Conservation (phyloP, 2,329 filamentous ascomycete genomes). For the Ceratocystis ficicola region DNA sequence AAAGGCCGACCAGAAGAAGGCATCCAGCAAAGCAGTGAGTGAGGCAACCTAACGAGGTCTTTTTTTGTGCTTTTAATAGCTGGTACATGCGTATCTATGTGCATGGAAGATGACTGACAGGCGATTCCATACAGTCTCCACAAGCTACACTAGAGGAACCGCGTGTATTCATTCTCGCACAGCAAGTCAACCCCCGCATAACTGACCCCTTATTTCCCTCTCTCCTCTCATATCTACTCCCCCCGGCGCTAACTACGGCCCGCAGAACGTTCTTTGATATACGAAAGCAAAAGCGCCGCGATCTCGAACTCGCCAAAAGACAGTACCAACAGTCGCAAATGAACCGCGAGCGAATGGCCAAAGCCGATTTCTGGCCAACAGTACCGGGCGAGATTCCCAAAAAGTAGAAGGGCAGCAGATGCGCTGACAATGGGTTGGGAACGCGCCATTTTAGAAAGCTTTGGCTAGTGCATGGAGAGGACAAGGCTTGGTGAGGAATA, state of each 20-base stretch:
- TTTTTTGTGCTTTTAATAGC: too few species aligned
- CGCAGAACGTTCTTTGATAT: conserved; percentile 72
- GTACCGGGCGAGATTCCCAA: conserved; percentile 49
- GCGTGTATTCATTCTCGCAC: conserved; percentile 72
- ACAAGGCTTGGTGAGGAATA: neutral
- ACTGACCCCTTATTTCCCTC: neutral
- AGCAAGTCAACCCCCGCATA: conserved; percentile 36
- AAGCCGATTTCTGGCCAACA: conserved; percentile 71
- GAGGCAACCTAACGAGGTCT: neutral
- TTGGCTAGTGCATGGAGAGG: neutral
- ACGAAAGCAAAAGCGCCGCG: conserved; percentile 58
- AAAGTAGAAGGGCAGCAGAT: conserved; percentile 20
- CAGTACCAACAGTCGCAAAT: conserved; percentile 48
- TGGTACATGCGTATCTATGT: neutral
- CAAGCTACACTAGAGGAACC: conserved; percentile 38
- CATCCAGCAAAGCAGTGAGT: neutral
- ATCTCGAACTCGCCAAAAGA: conserved; percentile 44
- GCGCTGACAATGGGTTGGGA: neutral
- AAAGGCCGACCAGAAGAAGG: conserved; percentile 24
- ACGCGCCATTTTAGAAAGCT: neutral
- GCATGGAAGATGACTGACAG: neutral
- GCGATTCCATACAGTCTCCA: conserved; percentile 3
- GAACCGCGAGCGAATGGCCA: conserved; percentile 66
- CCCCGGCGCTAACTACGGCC: neutral
- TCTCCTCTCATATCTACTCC: neutral